Evolutionary conservation across 768 basidiomycete genomes (phyloP).

Genomic region (Phylloporus rhodoxanthus): DNA sequence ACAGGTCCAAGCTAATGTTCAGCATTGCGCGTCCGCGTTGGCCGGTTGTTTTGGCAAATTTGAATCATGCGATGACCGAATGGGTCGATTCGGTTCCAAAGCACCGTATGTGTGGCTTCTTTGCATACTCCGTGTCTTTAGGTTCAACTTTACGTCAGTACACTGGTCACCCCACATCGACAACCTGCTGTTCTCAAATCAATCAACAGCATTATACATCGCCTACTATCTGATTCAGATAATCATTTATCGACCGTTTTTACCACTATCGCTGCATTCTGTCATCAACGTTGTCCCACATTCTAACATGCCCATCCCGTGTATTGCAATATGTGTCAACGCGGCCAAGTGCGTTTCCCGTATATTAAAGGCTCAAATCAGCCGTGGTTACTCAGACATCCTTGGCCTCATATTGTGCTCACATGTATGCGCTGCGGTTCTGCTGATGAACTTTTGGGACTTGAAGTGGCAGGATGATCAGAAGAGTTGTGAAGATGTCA

Average conservation of each 20-base stretch:
- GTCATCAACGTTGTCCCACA: constrained; percentile 20
- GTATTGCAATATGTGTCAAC: constrained; percentile 51
- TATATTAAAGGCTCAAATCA: constrained; percentile 50
- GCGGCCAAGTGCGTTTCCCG: constrained; percentile 56
- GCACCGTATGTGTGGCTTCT: constrained; percentile 44
- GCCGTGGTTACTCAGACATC: constrained; percentile 39
- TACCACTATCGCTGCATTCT: constrained; percentile 37
- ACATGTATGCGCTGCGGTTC: constrained; percentile 46
- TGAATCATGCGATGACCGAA: constrained; percentile 63
- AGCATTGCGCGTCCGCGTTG: constrained; percentile 49
- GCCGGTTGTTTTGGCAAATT: constrained; percentile 57
- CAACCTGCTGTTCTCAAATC: constrained; percentile 44
- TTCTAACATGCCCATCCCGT: constrained; percentile 39
- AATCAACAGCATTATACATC: constrained; percentile 52
- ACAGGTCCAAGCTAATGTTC: constrained; percentile 52
- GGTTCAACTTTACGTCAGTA: constrained; percentile 33
- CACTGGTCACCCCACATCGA: constrained; percentile 52
- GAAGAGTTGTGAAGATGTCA: constrained; percentile 24
- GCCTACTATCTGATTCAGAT: constrained; percentile 61
- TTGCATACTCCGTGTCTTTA: background rate
- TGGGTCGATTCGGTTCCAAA: constrained; percentile 69
- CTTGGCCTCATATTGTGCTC: constrained; percentile 41
- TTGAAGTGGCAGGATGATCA: constrained; percentile 41
- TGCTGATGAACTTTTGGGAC: constrained; percentile 57
- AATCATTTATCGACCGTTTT: constrained; percentile 65